Base-by-base conservation (phyloP, 306 rosid genomes). In the Morella rubra region DNA sequence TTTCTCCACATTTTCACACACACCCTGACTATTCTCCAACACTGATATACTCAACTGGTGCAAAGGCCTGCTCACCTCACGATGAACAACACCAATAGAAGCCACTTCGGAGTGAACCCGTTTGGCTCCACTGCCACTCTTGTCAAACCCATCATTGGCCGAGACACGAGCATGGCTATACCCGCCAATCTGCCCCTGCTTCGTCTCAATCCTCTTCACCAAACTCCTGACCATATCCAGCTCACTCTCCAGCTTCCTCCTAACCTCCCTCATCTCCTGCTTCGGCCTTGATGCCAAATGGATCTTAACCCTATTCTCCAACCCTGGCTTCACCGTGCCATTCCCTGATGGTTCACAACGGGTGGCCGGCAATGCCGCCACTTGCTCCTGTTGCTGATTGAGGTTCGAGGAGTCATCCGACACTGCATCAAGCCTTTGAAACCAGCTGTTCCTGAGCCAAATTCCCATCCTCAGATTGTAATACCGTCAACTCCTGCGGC, bases 201-300 rank as follows among this genome's bases (percentile, higher is more conserved):
- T 91, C 56, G 61, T 84, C 72, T 94, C 98, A 82, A 94, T 86
- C 86, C 73, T 91, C 87, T 83, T 87, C 78, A 91, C 90, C 89
- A 86, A 81, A 86, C 74, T 80, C 79, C 93, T 87, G 62, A 94
- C 91, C 32, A 41, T 72, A 55, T 77, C 86, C 13, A 94, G 96
- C 83, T 94, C 91, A 32, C 75, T 60, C 73, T 88, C 93, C 76
- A 94, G 90, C 90, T 86, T 94, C 80, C 73, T 83, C 45, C 93
- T 76, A 37, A 91, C 86, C 65, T 90, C 89, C 10, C 72, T 85
- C 80, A 47, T 74, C 72, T 91, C 90, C 76, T 84, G 90, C 87
- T 88, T 94, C 2, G 93, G 83, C 80, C 82, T 86, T 0, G 87
- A 80, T 8, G 71, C 76, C 85, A 88, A 27, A 72, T 77, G 83